Base-by-base conservation (phyloP, 768 basidiomycete species). In the Auriscalpium orientale region DNA sequence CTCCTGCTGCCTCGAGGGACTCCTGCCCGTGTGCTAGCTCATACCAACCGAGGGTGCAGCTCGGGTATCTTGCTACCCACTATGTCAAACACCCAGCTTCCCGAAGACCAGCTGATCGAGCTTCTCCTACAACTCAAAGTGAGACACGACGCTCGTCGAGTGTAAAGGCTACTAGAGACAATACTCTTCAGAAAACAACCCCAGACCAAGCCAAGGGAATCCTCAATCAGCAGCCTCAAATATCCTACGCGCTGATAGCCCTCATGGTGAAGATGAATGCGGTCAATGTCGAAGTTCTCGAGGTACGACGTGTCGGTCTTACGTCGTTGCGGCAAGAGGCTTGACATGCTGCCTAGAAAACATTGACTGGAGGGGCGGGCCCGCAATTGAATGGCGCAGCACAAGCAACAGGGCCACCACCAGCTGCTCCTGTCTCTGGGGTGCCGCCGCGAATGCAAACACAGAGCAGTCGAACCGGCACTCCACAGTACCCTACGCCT, bases 181-280 rank as follows among this genome's bases (percentile, higher is more conserved):
- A 35, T 54, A 15, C 56, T 15, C 49, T 35, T 43, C 63, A 90
- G 87, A 86, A 86, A 81, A 85, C 88, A 1, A 84, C 85, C 0
- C 84, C 87, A 34, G 78, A 79, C 22, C 82, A 86, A 33, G 87
- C 87, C 2, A 76, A 79, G 18, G 73, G 76, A 35, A 87, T 91
- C 62, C 74, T 91, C 45, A 85, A 85, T 60, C 75, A 76, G 15
- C 86, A 87, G 58, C 88, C 88, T 0, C 82, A 83, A 52, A 88
- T 91, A 55, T 82, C 87, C 0, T 89, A 88, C 67, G 86, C 85
- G 2, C 72, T 91, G 0, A 86, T 91, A 56, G 78, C 79, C 0
- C 79, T 89, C 38, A 88, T 90, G 87, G 87, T 89, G 20, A 81
- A 80, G 55, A 81, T 90, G 71, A 83, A 85, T 55, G 85, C 85